Base-by-base conservation (phyloP, 495 filamentous ascomycete genomes). In the Penicillium pulvis region DNA sequence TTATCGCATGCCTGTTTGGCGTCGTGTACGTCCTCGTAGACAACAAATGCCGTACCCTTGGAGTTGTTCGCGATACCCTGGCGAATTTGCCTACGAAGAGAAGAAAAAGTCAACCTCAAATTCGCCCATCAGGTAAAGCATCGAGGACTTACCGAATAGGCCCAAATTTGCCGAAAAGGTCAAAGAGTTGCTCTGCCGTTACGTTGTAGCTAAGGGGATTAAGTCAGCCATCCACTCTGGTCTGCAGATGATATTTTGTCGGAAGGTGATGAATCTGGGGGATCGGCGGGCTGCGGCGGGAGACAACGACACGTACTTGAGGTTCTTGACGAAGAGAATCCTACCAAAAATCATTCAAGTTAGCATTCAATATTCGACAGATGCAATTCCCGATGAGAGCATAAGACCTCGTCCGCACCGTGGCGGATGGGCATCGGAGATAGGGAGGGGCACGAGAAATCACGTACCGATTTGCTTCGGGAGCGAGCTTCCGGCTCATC, bases 11-110 rank as follows among this genome's bases (percentile, higher is more conserved):
- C 95, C 76, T 89, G 85, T 79, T 98, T 98, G 60, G 94, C 93
- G 82, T 98, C 94, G 86, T 97, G 92, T 26, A 97, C 95, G 79
- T 98, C 95, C 74, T 98, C 95, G 80, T 95, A 98, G 71, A 98
- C 94, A 49, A 98, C 95, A 79, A 96, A 98, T 67, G 92, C 93
- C 28, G 94, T 98, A 67, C 94, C 94, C 75, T 98, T 98, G 63
- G 94, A 97, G 72, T 95, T 95, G 77, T 86, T 92, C 58, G 93
- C 91, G 67, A 97, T 98, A 66, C 94, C 94, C 78, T 97, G 93
- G 70, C 94, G 93, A 69, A 98, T 94, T 89, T 98, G 94, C 61
- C 94, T 98, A 65, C 36, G 1, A 35, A 45, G 56, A 44, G 33
- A 43, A 35, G 59, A 56, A 64, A 81, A 73, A 55, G 35, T 44